Evolutionary conservation across 2,329 filamentous ascomycete species (phyloP).

Genomic region (Diaporthe nobilis): DNA sequence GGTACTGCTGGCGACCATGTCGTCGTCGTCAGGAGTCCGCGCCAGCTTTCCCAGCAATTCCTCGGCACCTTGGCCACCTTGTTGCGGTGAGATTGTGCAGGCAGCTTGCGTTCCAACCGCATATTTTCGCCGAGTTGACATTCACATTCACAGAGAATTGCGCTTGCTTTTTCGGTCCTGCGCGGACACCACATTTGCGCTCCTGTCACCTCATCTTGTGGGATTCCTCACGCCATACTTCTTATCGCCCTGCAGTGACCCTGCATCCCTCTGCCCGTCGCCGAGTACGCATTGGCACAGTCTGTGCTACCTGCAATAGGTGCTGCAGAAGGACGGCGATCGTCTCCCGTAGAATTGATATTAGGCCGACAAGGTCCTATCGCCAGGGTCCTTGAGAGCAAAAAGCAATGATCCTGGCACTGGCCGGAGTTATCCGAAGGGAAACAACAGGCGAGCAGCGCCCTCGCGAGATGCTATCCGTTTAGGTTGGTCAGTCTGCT

Average conservation of each 20-base stretch:
- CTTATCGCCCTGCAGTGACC: not conserved
- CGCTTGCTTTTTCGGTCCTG: conserved; percentile 13
- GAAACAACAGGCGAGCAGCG: conserved; percentile 14
- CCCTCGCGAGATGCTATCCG: conserved; percentile 18
- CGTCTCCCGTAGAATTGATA: not conserved
- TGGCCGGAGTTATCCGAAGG: conserved; percentile 18
- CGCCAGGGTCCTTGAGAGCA: not conserved
- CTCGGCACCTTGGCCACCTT: not conserved
- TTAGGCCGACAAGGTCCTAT: conserved; percentile 6
- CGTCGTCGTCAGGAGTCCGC: conserved; percentile 13
- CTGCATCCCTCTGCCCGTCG: not conserved
- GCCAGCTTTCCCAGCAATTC: conserved; percentile 6
- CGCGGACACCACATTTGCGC: conserved; percentile 7
- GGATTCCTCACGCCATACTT: not conserved
- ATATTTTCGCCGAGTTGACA: not conserved
- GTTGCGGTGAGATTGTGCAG: not conserved
- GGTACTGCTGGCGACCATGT: conserved; percentile 11
- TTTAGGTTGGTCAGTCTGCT: conserved; percentile 10
- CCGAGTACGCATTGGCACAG: not conserved
- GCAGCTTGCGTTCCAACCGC: not conserved
- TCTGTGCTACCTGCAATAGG: not conserved
- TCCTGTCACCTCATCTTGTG: not conserved
- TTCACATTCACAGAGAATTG: not conserved
- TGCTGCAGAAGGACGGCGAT: conserved; percentile 3
- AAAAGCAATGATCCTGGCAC: conserved; percentile 17